A percentile compares a stretch with the other conserved stretches of the same genome.
phyloP scores from a whole-genome alignment of 768 basidiomycete species.

The Imleria badia region DNA sequence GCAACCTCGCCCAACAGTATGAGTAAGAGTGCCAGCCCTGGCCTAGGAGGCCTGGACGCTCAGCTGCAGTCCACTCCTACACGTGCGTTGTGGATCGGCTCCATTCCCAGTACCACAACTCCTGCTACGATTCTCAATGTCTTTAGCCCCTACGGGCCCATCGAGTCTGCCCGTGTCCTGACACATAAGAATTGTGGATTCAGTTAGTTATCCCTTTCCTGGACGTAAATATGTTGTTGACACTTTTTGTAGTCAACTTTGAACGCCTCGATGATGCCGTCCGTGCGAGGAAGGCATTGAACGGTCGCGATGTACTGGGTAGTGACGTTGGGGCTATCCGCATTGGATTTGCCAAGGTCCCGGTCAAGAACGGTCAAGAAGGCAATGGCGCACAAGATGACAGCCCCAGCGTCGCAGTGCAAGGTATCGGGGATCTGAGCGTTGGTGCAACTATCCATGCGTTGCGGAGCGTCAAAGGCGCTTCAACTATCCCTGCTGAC shows the following conservation, averaged over 20 bases:
- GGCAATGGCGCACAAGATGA: slow-evolving; percentile 60
- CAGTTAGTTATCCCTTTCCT: slow-evolving; percentile 46
- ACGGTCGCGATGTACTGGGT: slow-evolving; percentile 93
- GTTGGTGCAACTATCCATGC: slow-evolving; percentile 89
- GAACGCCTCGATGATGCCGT: slow-evolving; percentile 97
- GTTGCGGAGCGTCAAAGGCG: slow-evolving; percentile 86
- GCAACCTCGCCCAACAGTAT: slow-evolving; percentile 60
- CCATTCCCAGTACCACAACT: slow-evolving; percentile 93
- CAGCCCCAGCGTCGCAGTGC: slow-evolving; percentile 61
- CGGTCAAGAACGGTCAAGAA: slow-evolving; percentile 82
- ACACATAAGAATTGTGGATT: slow-evolving; percentile 98
- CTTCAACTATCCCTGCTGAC: slow-evolving; percentile 86
- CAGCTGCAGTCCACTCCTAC: slow-evolving; percentile 91
- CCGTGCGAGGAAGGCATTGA: slow-evolving; percentile 90
- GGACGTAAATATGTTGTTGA: slow-evolving; percentile 4
- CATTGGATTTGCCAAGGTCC: slow-evolving; percentile 96
- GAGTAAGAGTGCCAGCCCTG: slow-evolving; percentile 52
- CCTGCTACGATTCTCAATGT: slow-evolving; percentile 93
- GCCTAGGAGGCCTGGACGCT: slow-evolving; percentile 72
- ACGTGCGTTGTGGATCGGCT: slow-evolving; percentile 95
- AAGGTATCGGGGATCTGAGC: slow-evolving; percentile 81
- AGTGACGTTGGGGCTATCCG: slow-evolving; percentile 96
- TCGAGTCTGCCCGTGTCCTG: slow-evolving; percentile 93
- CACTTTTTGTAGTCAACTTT: slow-evolving; percentile 71
- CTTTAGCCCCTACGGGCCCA: slow-evolving; percentile 96